These are phyloP conservation scores for Fraxinus dipetala DNA, from an alignment of 305 asterid genomes.

Conservation along the genomic window DNA sequence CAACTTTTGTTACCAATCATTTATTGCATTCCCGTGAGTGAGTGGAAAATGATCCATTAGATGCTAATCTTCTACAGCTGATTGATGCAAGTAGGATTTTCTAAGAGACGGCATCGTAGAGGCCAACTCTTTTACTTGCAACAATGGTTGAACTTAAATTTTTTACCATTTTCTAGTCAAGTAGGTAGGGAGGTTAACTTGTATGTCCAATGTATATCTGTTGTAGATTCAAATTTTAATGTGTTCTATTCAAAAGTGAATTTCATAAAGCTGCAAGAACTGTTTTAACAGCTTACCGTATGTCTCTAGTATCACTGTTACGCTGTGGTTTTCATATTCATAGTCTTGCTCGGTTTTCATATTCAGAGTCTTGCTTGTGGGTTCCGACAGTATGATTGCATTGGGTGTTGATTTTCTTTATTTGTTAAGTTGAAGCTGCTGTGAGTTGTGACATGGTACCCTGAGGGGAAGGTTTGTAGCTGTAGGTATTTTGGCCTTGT, in stretches of 20 bases:
- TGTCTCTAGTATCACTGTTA: neutral
- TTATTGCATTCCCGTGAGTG: neutral
- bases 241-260: neutral
- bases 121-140: neutral
- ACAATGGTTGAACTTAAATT: neutral
- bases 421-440: neutral
- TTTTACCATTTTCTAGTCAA: neutral
- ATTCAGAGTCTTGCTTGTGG: neutral
- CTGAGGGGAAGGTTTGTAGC: neutral
- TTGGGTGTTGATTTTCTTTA: neutral
- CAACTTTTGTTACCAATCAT: neutral
- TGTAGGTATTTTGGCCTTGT: neutral
- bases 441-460: neutral
- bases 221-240: neutral
- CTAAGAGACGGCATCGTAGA: neutral
- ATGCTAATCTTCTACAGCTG: neutral
- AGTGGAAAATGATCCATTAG: neutral
- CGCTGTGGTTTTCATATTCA: neutral
- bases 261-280: neutral
- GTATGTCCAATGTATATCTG: neutral
- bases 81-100: neutral
- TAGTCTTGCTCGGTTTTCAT: neutral
- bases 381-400: neutral
- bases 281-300: neutral
- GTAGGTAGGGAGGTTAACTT: neutral